Conservation (phyloP, 208 protist genomes). For the Zelonia costaricensis region DNA sequence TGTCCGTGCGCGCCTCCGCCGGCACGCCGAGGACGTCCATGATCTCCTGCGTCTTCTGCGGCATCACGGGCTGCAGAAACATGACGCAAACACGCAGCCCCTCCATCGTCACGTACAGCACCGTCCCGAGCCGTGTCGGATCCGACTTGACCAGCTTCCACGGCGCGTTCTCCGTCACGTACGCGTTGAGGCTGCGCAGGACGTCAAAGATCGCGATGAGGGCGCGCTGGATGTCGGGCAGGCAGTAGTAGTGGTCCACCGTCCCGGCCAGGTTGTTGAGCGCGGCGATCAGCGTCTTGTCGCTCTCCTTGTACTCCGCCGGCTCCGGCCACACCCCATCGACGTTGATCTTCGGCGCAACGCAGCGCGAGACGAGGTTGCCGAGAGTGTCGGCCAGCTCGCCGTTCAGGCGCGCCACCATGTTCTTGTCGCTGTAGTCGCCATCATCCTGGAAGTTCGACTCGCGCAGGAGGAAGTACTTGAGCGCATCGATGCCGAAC, state of each 20-base stretch:
- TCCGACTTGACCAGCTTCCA: slow-evolving; percentile 93
- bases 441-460: slow-evolving; percentile 94
- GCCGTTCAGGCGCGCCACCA: slow-evolving; percentile 86
- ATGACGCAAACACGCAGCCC: slow-evolving; percentile 79
- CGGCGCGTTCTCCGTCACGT: slow-evolving; percentile 90
- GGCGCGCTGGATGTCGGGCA: slow-evolving; percentile 87
- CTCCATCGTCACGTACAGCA: slow-evolving; percentile 92
- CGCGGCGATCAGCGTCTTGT: slow-evolving; percentile 59
- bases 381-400: slow-evolving; percentile 95
- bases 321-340: slow-evolving; percentile 70
- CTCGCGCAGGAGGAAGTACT: slow-evolving; percentile 97
- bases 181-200: slow-evolving; percentile 85
- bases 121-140: slow-evolving; percentile 66
- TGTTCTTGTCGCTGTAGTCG: slow-evolving; percentile 94
- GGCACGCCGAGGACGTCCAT: slow-evolving; percentile 90
- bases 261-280: slow-evolving; percentile 69
- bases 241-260: slow-evolving; percentile 83
- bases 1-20: slow-evolving; percentile 37
- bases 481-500: slow-evolving; percentile 91
- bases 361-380: slow-evolving; percentile 90
- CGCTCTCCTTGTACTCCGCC: slow-evolving; percentile 61
- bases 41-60: slow-evolving; percentile 74
- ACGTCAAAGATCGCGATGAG: slow-evolving; percentile 88
- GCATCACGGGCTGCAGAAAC: slow-evolving; percentile 87
- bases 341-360: slow-evolving; percentile 85